Evolutionary conservation across 129 eudicot species (phyloP).

Genomic region (Solidago caesia): DNA sequence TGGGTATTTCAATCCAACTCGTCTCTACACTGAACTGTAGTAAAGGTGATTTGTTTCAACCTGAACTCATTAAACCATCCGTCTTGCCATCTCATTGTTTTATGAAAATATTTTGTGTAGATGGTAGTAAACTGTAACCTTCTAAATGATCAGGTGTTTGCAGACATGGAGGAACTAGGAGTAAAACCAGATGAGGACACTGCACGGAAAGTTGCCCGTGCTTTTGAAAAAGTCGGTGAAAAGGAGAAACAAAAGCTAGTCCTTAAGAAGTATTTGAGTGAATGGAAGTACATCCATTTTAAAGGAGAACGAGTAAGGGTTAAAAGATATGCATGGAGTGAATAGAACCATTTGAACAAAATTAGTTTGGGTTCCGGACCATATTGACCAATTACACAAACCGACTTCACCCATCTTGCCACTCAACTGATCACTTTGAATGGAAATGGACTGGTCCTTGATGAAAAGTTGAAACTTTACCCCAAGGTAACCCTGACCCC

Average conservation of each 20-base stretch:
- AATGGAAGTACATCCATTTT: slow-evolving; percentile 90
- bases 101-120: background rate
- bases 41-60: background rate
- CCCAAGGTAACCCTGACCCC: too few species aligned
- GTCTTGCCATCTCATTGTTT: background rate
- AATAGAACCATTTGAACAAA: background rate
- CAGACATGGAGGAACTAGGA: slow-evolving; percentile 96
- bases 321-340: slow-evolving; percentile 38
- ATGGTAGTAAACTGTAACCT: slow-evolving; percentile 2
- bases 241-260: slow-evolving; percentile 49
- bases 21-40: background rate
- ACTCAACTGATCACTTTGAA: too few species aligned
- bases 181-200: slow-evolving; percentile 96
- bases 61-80: background rate
- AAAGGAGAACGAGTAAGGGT: slow-evolving; percentile 87
- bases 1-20: background rate
- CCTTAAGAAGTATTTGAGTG: slow-evolving; percentile 51
- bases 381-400: too few species aligned
- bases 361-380: too few species aligned
- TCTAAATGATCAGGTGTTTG: slow-evolving; percentile 62
- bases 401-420: too few species aligned
- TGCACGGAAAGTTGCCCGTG: slow-evolving; percentile 59
- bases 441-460: too few species aligned
- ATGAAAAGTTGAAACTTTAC: too few species aligned
- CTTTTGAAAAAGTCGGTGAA: slow-evolving; percentile 62